A percentile compares a stretch with the other conserved stretches of the same genome.
Conservation (phyloP, 2,329 filamentous ascomycete species). For the Dothideomycetes sp. region DNA sequence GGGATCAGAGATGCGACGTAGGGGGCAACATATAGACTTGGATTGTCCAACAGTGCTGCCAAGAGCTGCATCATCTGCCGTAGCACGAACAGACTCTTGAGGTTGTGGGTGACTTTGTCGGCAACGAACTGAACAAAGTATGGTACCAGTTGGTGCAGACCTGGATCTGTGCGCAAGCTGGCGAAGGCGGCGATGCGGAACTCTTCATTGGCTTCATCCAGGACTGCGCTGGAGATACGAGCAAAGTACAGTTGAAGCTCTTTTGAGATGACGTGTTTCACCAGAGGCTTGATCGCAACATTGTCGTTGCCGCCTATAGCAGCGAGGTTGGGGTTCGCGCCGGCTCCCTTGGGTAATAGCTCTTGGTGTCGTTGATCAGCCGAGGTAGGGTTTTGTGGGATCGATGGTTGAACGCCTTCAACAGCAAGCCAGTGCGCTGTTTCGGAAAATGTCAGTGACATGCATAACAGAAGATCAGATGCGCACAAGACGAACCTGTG, state of each 20-base stretch:
- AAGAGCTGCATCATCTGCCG: constrained; percentile 88
- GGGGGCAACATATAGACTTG: constrained; percentile 64
- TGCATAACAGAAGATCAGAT: constrained; percentile 9
- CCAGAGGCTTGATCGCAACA: constrained; percentile 73
- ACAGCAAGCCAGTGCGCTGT: constrained; percentile 93
- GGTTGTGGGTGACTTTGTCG: constrained; percentile 87
- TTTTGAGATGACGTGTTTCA: constrained; percentile 93
- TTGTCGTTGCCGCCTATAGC: constrained; percentile 78
- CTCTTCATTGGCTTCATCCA: constrained; percentile 81
- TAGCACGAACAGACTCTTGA: constrained; percentile 82
- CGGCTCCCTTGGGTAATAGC: constrained; percentile 79
- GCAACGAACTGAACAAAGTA: constrained; percentile 96
- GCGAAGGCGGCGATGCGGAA: constrained; percentile 78
- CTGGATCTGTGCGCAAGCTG: constrained; percentile 79
- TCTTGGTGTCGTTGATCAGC: constrained; percentile 72
- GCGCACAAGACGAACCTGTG: constrained; percentile 54
- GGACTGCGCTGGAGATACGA: constrained; percentile 79
- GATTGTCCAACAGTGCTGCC: constrained; percentile 74
- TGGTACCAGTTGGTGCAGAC: constrained; percentile 87
- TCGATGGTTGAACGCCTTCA: constrained; percentile 92
- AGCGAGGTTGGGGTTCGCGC: constrained; percentile 75
- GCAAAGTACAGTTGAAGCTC: constrained; percentile 96
- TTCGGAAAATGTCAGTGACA: neutral
- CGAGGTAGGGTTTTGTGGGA: constrained; percentile 83
- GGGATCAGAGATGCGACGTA: constrained; percentile 67